Percentiles rank a stretch among this genome's conserved stretches.
Evolutionary conservation across 768 basidiomycete genomes (phyloP).

Genomic region (Phanerodontia chrysosporium): DNA sequence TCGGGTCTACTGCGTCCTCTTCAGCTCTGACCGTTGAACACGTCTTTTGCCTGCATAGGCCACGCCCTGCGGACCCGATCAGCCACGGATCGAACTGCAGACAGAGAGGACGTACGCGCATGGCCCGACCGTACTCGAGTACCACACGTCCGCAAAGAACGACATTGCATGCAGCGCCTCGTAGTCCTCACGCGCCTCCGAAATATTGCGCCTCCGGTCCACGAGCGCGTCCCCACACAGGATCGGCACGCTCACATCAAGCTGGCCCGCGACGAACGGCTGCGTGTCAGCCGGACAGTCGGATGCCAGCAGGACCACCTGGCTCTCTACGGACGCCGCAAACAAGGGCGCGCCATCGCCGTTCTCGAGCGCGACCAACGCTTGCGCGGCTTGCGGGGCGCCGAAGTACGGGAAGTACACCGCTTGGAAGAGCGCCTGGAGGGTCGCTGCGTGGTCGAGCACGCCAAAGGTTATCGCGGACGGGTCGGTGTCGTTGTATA

Average conservation of each 20-base stretch:
- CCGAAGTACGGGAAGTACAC: background rate
- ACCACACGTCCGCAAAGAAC: background rate
- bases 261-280: background rate
- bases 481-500: background rate
- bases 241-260: background rate
- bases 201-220: background rate
- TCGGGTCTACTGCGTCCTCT: background rate
- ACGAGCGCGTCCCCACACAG: background rate
- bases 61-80: background rate
- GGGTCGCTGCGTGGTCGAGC: background rate
- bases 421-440: background rate
- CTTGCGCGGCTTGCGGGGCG: background rate
- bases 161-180: background rate
- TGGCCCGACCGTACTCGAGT: background rate
- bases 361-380: background rate
- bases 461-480: background rate
- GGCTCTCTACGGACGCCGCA: background rate
- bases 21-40: background rate
- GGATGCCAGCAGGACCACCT: background rate
- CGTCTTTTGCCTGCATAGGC: background rate
- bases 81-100: background rate
- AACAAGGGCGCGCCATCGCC: background rate
- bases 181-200: background rate
- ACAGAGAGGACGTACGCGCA: background rate
- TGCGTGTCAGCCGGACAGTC: background rate